Base-by-base conservation (phyloP, 2,329 filamentous ascomycete genomes). In the Huntiella omanensis region DNA sequence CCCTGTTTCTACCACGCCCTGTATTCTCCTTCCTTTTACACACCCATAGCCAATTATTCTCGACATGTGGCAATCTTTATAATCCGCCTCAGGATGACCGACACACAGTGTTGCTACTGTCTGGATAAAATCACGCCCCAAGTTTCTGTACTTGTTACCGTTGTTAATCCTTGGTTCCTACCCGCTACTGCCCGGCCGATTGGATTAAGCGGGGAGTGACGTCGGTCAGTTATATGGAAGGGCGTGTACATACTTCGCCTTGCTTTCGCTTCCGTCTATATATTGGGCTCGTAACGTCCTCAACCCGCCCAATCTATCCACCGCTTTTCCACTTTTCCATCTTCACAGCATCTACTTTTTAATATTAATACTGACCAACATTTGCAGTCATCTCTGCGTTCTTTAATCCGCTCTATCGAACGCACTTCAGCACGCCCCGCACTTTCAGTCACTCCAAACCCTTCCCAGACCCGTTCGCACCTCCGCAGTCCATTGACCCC, bases 381-480 rank as follows among this genome's bases (percentile, higher is more conserved):
- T 22, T 16, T 40, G 34, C 36, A 48, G 46, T 44, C 42, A 10
- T 44, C 46, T 16, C 46, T 48, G 10, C 41, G 41, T 5, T 34
- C 46, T 36, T 32, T 48, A 12, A 40, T 48, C 41, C 46, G 37
- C 32, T 48, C 46, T 15, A 36, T 48, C 28, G 13, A 33, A 40
- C 41, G 7, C 6, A 28, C 22, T 33, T 35, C n/a, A 12, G 40
- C 7, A 46, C n/a, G 13, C 17, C 41, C 41, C 13, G n/a, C 22
- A 22, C 12, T 33, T 17, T 33, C 32, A 6, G 8, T 47, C 40
- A 37, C 22, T n/a, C 17, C 28, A n/a, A 12, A 33, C 44, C 33
- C 28, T 17, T 13, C 16, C 40, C 16, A 17, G 33, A 13, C 45
- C 19, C 17, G 17, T 7, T 33, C 17, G 3, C 28, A 34, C 17